A percentile compares a stretch with the other conserved stretches of the same genome.
Evolutionary conservation across 441 rosid genomes (phyloP).

Genomic region (Arabidopsis hybrid): DNA sequence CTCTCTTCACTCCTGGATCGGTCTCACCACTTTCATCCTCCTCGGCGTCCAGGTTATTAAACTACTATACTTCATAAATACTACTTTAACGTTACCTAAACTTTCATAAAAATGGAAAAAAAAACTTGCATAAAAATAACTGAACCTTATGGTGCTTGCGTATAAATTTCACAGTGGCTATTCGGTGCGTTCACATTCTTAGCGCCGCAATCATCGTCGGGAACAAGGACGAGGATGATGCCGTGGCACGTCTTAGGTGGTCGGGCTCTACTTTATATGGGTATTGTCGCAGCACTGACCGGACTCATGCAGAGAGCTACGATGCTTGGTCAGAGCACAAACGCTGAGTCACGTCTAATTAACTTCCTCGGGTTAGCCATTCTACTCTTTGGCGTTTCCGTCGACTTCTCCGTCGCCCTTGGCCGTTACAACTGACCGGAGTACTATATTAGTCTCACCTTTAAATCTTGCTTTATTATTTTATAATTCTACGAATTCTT

Average conservation of each 20-base stretch:
- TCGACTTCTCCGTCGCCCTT: conserved; percentile 76
- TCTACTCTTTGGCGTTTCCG: conserved; percentile 79
- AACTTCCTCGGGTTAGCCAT: conserved; percentile 71
- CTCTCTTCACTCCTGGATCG: conserved; percentile 91
- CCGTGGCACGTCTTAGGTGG: conserved; percentile 89
- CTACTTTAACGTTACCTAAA: neutral
- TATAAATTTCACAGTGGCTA: conserved; percentile 60
- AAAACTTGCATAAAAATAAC: neutral
- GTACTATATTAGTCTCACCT: neutral
- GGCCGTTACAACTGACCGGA: conserved; percentile 58
- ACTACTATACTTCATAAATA: neutral
- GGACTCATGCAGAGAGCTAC: conserved; percentile 69
- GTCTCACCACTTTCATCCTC: conserved; percentile 65
- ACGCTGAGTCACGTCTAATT: conserved; percentile 61
- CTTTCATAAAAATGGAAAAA: neutral
- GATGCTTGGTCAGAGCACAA: conserved; percentile 31
- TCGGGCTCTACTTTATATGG: conserved; percentile 74
- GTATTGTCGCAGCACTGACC: conserved; percentile 77
- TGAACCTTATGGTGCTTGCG: too few relatives aligned
- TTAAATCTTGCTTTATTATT: neutral
- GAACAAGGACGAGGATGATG: conserved; percentile 46
- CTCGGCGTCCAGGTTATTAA: conserved; percentile 69
- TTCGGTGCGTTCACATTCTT: conserved; percentile 60
- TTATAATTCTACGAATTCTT: conserved; percentile 17
- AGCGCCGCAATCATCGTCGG: conserved; percentile 35